Percentiles rank a stretch among this genome's conserved stretches.
Conservation (phyloP, 2,329 filamentous ascomycete species). For the Dothistroma pini region DNA sequence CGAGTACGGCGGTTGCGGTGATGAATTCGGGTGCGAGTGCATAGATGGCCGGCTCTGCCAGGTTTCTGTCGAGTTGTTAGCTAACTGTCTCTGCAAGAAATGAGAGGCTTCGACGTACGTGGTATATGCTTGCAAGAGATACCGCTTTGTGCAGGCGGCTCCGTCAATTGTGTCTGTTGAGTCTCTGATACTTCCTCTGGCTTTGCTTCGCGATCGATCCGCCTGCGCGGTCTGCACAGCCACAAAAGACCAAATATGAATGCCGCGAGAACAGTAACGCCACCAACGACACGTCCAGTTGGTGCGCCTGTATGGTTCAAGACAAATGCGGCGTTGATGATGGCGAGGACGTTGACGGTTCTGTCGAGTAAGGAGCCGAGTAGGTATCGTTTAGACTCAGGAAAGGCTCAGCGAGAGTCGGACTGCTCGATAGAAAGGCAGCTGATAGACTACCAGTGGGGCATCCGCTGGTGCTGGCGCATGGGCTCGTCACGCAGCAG, state of each 20-base stretch:
- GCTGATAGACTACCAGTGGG: neutral
- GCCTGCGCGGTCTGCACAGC: constrained; percentile 3
- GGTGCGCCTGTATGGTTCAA: constrained; percentile 5
- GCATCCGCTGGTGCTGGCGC: constrained; percentile 5
- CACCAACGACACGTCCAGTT: constrained; percentile 9
- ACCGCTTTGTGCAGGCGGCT: neutral
- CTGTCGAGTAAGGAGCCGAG: neutral
- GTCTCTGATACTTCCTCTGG: neutral
- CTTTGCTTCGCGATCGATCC: neutral
- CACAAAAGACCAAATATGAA: constrained; percentile 5
- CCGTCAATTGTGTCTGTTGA: neutral
- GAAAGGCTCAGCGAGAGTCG: constrained; percentile 6
- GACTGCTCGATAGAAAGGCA: constrained; percentile 9
- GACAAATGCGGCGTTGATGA: neutral
- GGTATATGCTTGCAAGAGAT: neutral
- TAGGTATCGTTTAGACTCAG: constrained; percentile 4
- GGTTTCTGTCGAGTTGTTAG: neutral
- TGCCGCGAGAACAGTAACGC: constrained; percentile 2
- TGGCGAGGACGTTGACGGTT: neutral
- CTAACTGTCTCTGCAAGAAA: neutral
- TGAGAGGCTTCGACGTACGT: neutral
- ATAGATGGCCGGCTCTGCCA: constrained; percentile 1
- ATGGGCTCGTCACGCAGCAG: constrained; percentile 10
- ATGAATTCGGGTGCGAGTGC: neutral
- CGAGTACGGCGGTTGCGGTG: constrained; percentile 2